These are phyloP conservation scores for Pseudonitzschia multistriata DNA, from an alignment of 108 stramenopile species.

Conservation along the genomic window DNA sequence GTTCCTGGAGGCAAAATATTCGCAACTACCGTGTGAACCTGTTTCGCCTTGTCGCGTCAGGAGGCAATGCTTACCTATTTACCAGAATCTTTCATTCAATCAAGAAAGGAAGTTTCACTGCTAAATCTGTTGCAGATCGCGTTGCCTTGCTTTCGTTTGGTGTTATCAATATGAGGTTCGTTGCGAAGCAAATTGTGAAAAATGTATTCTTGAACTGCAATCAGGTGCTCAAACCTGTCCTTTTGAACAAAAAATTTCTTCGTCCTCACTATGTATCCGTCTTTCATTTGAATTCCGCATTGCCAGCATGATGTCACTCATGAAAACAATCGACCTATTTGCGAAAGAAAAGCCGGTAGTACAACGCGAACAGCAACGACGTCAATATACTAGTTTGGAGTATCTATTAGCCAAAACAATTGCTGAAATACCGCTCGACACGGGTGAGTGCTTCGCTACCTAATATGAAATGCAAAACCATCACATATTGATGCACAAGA, in stretches of 20 bases:
- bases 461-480: too few species aligned
- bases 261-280: too few species aligned
- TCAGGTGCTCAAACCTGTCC: too few species aligned
- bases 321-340: slow-evolving; percentile 82
- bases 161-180: slow-evolving; percentile 67
- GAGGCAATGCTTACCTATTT: slow-evolving; percentile 64
- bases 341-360: slow-evolving; percentile 77
- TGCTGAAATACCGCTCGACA: slow-evolving; percentile 80
- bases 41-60: slow-evolving; percentile 48
- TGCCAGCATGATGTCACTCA: slow-evolving; percentile 60
- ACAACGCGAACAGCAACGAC: slow-evolving; percentile 68
- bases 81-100: slow-evolving; percentile 63
- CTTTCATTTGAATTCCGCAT: background rate
- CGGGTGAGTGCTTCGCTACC: background rate
- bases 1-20: slow-evolving; percentile 80
- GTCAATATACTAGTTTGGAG: slow-evolving; percentile 68
- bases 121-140: slow-evolving; percentile 81
- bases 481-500: too few species aligned
- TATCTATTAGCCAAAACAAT: slow-evolving; percentile 82
- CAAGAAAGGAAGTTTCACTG: slow-evolving; percentile 43
- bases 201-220: too few species aligned
- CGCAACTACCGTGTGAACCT: slow-evolving; percentile 54
- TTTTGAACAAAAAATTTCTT: too few species aligned
- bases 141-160: slow-evolving; percentile 75
- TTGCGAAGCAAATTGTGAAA: background rate